Evolutionary conservation across 768 basidiomycete species (phyloP).

Genomic region (Russula lepida): DNA sequence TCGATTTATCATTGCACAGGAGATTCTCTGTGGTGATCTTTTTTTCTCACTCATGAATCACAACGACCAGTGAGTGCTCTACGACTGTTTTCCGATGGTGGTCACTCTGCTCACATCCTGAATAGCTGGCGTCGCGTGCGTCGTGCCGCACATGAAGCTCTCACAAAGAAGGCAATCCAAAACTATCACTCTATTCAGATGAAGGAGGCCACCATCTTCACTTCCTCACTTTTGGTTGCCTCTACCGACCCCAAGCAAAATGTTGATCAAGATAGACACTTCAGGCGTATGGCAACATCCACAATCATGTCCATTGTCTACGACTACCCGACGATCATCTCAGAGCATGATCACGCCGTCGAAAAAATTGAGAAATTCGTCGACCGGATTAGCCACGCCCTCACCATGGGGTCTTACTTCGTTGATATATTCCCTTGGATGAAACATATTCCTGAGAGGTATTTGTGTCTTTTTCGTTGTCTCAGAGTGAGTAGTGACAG

Average conservation of each 20-base stretch:
- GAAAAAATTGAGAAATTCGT: neutral
- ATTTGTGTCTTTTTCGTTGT: neutral
- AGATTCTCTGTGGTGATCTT: conserved; percentile 8
- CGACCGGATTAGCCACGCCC: neutral
- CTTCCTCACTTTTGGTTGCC: conserved; percentile 24
- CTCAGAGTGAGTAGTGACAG: neutral
- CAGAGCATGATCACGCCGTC: neutral
- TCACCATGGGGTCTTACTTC: neutral
- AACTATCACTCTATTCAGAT: conserved; percentile 24
- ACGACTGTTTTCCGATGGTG: too few relatives aligned
- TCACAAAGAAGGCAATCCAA: conserved; percentile 22
- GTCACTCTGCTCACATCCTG: neutral
- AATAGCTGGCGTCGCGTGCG: conserved; percentile 30
- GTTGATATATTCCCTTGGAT: conserved; percentile 8
- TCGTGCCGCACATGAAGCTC: conserved; percentile 28
- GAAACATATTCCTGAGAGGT: conserved; percentile 3
- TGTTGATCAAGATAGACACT: conserved; percentile 26
- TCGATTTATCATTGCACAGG: conserved; percentile 4
- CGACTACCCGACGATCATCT: conserved; percentile 9
- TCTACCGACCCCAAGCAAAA: conserved; percentile 24
- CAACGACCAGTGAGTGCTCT: neutral
- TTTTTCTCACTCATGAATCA: neutral
- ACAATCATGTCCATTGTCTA: conserved; percentile 25
- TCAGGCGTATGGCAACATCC: conserved; percentile 25
- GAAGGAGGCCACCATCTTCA: conserved; percentile 27